phyloP scores from a whole-genome alignment of 2,329 filamentous ascomycete genomes.

The Xylaria sp. region DNA sequence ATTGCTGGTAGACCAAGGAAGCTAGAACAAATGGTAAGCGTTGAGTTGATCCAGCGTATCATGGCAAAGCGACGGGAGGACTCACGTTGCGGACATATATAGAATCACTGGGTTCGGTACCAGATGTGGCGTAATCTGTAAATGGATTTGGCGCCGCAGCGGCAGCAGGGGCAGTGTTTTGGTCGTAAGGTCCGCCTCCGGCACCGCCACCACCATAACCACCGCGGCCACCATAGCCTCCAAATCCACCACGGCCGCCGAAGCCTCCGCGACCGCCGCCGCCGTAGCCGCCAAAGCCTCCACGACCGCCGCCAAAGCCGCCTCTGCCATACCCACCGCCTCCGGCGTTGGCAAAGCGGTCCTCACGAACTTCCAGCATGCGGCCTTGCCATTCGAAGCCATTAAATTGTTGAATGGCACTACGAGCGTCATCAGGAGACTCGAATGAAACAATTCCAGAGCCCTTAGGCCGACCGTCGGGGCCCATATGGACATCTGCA shows the following conservation, averaged over 20 bases:
- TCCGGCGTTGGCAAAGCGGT: slow-evolving; percentile 79
- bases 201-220: slow-evolving; percentile 22
- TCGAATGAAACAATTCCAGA: slow-evolving; percentile 98
- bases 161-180: slow-evolving; percentile 40
- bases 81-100: slow-evolving; percentile 98
- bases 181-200: slow-evolving; percentile 22
- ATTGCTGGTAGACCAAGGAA: slow-evolving; percentile 99
- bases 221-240: slow-evolving; percentile 33
- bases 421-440: slow-evolving; percentile 90
- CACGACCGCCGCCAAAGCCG: slow-evolving; percentile 53
- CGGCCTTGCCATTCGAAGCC: slow-evolving; percentile 99
- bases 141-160: slow-evolving; percentile 81
- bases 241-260: slow-evolving; percentile 51
- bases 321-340: slow-evolving; percentile 62
- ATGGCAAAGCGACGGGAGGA: slow-evolving; percentile 31
- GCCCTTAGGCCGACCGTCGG: slow-evolving; percentile 92
- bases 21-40: slow-evolving; percentile 55
- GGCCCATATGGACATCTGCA: slow-evolving; percentile 91
- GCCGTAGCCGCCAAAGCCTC: slow-evolving; percentile 55
- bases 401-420: slow-evolving; percentile 96
- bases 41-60: slow-evolving; percentile 25
- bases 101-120: slow-evolving; percentile 78
- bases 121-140: slow-evolving; percentile 88
- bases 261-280: slow-evolving; percentile 51
- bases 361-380: slow-evolving; percentile 90